A percentile compares a stretch with the other conserved stretches of the same genome.
These are phyloP conservation scores for Microcyclospora pomicola DNA, from an alignment of 2,329 filamentous ascomycete species.

Conservation along the genomic window DNA sequence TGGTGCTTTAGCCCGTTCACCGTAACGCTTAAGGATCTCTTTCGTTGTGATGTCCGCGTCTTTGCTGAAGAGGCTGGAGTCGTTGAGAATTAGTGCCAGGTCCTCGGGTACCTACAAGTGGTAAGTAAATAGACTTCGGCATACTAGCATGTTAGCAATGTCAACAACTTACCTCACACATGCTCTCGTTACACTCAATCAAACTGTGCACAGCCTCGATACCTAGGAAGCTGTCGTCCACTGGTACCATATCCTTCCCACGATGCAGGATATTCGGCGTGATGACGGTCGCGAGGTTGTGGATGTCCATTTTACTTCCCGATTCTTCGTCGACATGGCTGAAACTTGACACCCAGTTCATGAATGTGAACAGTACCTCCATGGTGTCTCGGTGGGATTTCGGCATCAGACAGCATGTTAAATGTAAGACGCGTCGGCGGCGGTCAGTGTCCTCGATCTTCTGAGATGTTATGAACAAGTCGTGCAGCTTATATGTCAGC, in stretches of 20 bases:
- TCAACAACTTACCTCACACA: conserved; percentile 72
- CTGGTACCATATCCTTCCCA: conserved; percentile 18
- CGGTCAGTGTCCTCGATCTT: conserved; percentile 70
- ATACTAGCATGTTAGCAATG: not conserved
- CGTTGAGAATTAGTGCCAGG: conserved; percentile 70
- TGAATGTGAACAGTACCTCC: conserved; percentile 88
- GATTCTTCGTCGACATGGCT: conserved; percentile 94
- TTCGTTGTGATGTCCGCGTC: conserved; percentile 86
- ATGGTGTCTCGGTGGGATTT: conserved; percentile 87
- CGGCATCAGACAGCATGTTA: conserved; percentile 83
- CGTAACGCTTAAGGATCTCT: conserved; percentile 88
- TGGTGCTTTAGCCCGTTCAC: conserved; percentile 58
- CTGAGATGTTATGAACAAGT: conserved; percentile 77
- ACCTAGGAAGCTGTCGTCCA: conserved; percentile 79
- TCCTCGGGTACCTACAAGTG: conserved; percentile 71
- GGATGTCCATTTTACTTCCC: conserved; percentile 97
- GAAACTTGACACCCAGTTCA: conserved; percentile 96
- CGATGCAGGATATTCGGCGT: conserved; percentile 74
- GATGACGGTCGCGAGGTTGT: conserved; percentile 94
- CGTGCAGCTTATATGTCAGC: conserved; percentile 87
- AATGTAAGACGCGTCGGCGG: conserved; percentile 71
- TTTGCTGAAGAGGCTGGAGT: conserved; percentile 67
- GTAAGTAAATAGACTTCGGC: too few species aligned
- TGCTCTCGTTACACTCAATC: conserved; percentile 86
- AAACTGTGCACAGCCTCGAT: conserved; percentile 86